These are phyloP conservation scores for Cyberlindnera amylophila DNA, from an alignment of 805 yeast genomes.

Conservation along the genomic window DNA sequence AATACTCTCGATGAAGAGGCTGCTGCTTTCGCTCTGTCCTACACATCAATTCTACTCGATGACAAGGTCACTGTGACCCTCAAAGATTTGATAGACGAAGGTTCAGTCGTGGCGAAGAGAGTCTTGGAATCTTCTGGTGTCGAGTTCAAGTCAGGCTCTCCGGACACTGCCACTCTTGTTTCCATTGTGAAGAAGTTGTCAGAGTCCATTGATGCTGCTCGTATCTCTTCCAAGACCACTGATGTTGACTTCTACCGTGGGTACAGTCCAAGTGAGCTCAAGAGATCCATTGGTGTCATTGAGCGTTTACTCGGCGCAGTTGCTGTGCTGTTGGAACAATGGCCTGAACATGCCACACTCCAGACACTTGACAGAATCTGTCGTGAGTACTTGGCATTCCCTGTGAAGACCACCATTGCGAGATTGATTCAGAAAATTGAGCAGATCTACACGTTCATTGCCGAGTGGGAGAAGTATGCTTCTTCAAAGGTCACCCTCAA, in stretches of 20 bases:
- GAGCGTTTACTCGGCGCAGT: slow-evolving; percentile 43
- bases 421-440: slow-evolving; percentile 77
- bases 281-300: slow-evolving; percentile 50
- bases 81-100: slow-evolving; percentile 36
- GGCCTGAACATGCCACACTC: slow-evolving; percentile 96
- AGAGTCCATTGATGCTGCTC: slow-evolving; percentile 30
- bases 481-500: slow-evolving; percentile 67
- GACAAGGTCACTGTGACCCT: slow-evolving; percentile 16
- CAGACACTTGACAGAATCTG: slow-evolving; percentile 61
- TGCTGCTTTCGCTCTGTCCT: slow-evolving; percentile 44
- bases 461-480: slow-evolving; percentile 95
- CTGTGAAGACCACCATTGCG: slow-evolving; percentile 71
- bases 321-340: slow-evolving; percentile 48
- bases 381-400: slow-evolving; percentile 58
- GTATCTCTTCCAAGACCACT: slow-evolving; percentile 24
- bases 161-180: slow-evolving; percentile 32
- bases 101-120: slow-evolving; percentile 33
- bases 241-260: slow-evolving; percentile 66
- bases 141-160: slow-evolving; percentile 20
- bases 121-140: slow-evolving; percentile 25
- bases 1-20: slow-evolving; percentile 44
- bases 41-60: slow-evolving; percentile 39
- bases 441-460: slow-evolving; percentile 73
- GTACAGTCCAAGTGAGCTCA: slow-evolving; percentile 55
- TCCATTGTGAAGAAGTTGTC: slow-evolving; percentile 34